phyloP scores from a whole-genome alignment of 495 filamentous ascomycete species.

The Clavariopsis aquatica region DNA sequence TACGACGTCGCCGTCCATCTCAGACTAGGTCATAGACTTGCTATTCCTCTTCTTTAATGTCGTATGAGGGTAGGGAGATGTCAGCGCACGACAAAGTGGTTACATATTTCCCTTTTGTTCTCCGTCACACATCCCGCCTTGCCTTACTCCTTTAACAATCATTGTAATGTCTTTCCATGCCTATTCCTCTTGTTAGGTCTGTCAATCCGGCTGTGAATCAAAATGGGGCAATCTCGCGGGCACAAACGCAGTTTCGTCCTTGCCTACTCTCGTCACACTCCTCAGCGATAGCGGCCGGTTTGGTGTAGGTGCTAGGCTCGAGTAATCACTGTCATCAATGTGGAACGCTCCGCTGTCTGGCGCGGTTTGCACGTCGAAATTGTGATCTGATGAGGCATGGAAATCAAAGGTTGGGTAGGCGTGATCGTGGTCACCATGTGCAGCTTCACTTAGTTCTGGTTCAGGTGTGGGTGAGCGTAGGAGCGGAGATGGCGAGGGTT shows the following conservation, averaged over 20 bases:
- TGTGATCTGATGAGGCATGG: constrained; percentile 29
- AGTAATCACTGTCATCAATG: constrained; percentile 26
- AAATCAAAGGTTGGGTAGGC: constrained; percentile 29
- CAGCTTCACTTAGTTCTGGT: neutral
- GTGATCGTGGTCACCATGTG: neutral
- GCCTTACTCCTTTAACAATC: no score
- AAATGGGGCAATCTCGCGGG: constrained; percentile 33
- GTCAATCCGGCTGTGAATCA: constrained; percentile 23
- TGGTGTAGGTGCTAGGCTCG: constrained; percentile 28
- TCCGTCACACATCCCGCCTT: no score
- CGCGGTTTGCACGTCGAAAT: constrained; percentile 20
- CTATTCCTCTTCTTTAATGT: no score
- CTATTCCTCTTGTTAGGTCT: no score
- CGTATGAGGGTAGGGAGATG: no score
- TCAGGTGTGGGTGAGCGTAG: constrained; percentile 13
- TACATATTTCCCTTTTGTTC: no score
- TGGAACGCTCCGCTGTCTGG: constrained; percentile 34
- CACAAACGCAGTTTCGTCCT: constrained; percentile 19
- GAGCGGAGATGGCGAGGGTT: constrained; percentile 7
- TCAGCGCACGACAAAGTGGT: no score
- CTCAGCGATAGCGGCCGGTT: constrained; percentile 26
- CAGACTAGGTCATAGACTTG: no score
- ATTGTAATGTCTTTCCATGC: no score
- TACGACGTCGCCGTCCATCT: no score
- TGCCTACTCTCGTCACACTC: constrained; percentile 8